A percentile compares a stretch with the other conserved stretches of the same genome.
phyloP scores from a whole-genome alignment of 306 rosid species.

The Senna siamea region DNA sequence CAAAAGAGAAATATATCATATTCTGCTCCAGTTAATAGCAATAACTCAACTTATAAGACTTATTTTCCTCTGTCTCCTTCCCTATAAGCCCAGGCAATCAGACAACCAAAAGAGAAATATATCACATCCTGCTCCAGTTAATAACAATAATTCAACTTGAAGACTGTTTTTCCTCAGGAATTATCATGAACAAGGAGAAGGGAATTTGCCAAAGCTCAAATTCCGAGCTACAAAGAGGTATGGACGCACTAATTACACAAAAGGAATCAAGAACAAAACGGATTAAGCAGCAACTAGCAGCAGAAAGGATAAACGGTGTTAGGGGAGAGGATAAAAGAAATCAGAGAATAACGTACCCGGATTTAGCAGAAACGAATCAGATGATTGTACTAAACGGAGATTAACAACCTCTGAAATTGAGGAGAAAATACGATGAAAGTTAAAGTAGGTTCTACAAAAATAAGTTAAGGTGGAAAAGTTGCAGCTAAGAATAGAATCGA shows the following conservation, averaged over 20 bases:
- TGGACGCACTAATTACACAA: slow-evolving; percentile 3
- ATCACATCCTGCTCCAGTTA: slow-evolving; percentile 6
- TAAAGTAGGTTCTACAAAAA: slow-evolving; percentile 28
- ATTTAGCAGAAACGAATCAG: slow-evolving; percentile 35
- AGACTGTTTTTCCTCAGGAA: not conserved
- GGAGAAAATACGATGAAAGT: not conserved
- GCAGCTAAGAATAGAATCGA: slow-evolving; percentile 51
- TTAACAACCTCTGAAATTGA: slow-evolving; percentile 32
- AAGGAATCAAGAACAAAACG: not conserved
- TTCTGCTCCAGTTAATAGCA: too few species aligned
- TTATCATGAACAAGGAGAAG: not conserved
- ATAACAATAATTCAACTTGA: slow-evolving; percentile 4
- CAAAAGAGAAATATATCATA: too few species aligned
- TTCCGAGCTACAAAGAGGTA: not conserved
- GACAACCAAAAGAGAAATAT: not conserved
- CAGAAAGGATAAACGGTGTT: not conserved
- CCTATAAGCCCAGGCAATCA: not conserved
- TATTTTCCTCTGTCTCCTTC: slow-evolving; percentile 13
- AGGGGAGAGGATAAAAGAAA: slow-evolving; percentile 1
- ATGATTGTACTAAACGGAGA: slow-evolving; percentile 22
- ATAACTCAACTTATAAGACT: too few species aligned
- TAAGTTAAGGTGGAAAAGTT: slow-evolving; percentile 44
- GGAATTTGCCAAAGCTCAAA: not conserved
- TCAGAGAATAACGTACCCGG: slow-evolving; percentile 49
- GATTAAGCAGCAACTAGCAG: not conserved